A percentile compares a stretch with the other conserved stretches of the same genome.
Conservation (phyloP, 805 yeast genomes). For the Kuraishia cidri region DNA sequence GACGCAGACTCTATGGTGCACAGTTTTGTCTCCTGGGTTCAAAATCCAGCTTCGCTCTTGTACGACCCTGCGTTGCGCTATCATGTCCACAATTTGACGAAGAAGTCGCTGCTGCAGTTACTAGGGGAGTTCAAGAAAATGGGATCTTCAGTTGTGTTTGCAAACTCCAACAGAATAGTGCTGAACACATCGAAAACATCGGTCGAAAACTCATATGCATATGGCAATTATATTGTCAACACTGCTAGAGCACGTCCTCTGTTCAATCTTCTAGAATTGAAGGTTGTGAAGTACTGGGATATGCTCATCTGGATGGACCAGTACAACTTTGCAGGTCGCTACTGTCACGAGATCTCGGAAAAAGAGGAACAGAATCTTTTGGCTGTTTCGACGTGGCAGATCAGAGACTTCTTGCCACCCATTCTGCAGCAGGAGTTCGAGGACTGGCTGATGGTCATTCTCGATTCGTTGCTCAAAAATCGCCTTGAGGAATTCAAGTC, state of each 20-base stretch:
- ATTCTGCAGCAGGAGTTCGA: constrained; percentile 77
- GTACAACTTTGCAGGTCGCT: constrained; percentile 74
- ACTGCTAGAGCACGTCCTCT: constrained; percentile 74
- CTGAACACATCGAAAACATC: constrained; percentile 66
- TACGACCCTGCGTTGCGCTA: constrained; percentile 76
- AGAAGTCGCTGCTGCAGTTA: constrained; percentile 73
- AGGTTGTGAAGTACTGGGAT: constrained; percentile 82
- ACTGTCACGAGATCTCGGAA: constrained; percentile 34
- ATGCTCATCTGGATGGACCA: constrained; percentile 92
- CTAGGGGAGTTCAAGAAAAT: constrained; percentile 68
- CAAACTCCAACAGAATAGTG: constrained; percentile 67
- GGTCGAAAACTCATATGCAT: constrained; percentile 86
- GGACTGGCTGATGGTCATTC: constrained; percentile 74
- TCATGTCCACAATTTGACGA: constrained; percentile 81
- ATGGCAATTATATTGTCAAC: constrained; percentile 74
- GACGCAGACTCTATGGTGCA: constrained; percentile 83
- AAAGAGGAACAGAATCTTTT: constrained; percentile 32
- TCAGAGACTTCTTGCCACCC: constrained; percentile 63
- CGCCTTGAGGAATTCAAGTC: constrained; percentile 28
- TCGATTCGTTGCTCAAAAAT: constrained; percentile 56
- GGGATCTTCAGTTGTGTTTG: constrained; percentile 76
- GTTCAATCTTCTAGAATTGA: constrained; percentile 73
- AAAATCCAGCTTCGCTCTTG: constrained; percentile 59
- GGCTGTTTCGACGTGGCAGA: constrained; percentile 69
- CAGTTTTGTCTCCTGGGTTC: constrained; percentile 80